Base-by-base conservation (phyloP, 345 rosid genomes). In the Eucalyptus polybractea region DNA sequence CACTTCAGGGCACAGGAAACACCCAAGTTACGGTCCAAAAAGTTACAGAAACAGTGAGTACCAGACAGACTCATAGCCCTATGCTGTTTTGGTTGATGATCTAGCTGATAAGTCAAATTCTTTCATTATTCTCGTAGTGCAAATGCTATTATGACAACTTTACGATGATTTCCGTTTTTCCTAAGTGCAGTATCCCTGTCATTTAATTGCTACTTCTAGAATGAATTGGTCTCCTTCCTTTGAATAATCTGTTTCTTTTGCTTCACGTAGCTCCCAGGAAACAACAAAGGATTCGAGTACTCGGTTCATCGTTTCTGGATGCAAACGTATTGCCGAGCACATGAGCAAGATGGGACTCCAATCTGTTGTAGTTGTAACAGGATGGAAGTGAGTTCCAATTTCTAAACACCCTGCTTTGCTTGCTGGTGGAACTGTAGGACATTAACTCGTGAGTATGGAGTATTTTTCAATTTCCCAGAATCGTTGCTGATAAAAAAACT, bases 311-410 rank as follows among this genome's bases (percentile, higher is more conserved):
- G 94, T 88, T 97, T 95, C 93, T 98, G 99, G 99, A 88, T 83
- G 87, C 99, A 97, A 90, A 98, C 94, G 90, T 97, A 97, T 92
- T 98, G 99, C 91, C 99, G 94, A 83, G 94, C 96, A 7, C 99
- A 98, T 89, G 99, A 96, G 88, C 96, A 90, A 86, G 99, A 98
- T 89, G 94, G 96, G 60, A 98, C 99, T 89, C 96, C 96, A 89
- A 91, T 96, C 33, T 98, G 99, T 69, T 95, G 95, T 89, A 97
- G 99, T 89, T 98, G 99, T 86, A 94, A 95, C 91, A 93, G 98
- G 92, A 94, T 98, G 97, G 98, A 97, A 99, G 99, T 97, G 80
- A 89, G 95, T 92, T 88, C 37, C 53, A 40, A 86, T 47, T 62
- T 17, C 33, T 65, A 65, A 65, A 65, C 21, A 65, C 33, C 76